These are phyloP conservation scores for Chlorophyllum brunneum DNA, from an alignment of 768 basidiomycete species.

Conservation along the genomic window DNA sequence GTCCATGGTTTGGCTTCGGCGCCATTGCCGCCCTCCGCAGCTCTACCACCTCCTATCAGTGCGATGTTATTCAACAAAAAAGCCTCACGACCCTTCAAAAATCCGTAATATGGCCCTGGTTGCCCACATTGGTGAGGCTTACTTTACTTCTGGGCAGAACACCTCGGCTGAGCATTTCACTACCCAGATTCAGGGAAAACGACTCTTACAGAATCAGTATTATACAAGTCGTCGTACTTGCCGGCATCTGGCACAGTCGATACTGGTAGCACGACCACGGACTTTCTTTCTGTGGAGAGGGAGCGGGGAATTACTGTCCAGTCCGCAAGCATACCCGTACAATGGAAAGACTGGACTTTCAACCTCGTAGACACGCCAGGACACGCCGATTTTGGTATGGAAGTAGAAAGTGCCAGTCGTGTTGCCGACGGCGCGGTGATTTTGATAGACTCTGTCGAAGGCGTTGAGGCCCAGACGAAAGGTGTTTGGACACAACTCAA, in stretches of 20 bases:
- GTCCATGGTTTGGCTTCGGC: conserved; percentile 7
- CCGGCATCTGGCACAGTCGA: conserved; percentile 78
- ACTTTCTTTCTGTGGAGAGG: conserved; percentile 85
- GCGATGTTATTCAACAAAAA: conserved; percentile 28
- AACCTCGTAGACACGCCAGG: conserved; percentile 91
- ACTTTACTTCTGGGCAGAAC: conserved; percentile 1
- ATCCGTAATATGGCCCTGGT: conserved; percentile 81
- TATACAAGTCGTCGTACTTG: conserved; percentile 72
- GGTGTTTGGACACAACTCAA: conserved; percentile 87
- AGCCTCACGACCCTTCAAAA: conserved; percentile 35
- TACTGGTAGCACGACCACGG: conserved; percentile 86
- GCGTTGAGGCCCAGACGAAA: conserved; percentile 86
- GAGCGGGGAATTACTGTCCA: conserved; percentile 92
- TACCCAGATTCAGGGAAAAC: conserved; percentile 82
- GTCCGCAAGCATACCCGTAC: conserved; percentile 85
- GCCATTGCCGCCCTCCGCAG: conserved; percentile 7
- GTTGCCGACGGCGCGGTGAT: conserved; percentile 89
- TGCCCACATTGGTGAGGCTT: conserved; percentile 75
- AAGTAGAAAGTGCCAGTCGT: conserved; percentile 89
- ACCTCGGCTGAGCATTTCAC: conserved; percentile 5
- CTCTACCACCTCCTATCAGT: neutral
- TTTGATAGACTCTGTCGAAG: conserved; percentile 86
- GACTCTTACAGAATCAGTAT: conserved; percentile 83
- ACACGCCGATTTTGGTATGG: conserved; percentile 96
- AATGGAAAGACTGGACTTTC: conserved; percentile 81